Percentiles rank a stretch among this genome's conserved stretches.
Evolutionary conservation across 768 basidiomycete species (phyloP).

Genomic region (Leccinum variicolor): DNA sequence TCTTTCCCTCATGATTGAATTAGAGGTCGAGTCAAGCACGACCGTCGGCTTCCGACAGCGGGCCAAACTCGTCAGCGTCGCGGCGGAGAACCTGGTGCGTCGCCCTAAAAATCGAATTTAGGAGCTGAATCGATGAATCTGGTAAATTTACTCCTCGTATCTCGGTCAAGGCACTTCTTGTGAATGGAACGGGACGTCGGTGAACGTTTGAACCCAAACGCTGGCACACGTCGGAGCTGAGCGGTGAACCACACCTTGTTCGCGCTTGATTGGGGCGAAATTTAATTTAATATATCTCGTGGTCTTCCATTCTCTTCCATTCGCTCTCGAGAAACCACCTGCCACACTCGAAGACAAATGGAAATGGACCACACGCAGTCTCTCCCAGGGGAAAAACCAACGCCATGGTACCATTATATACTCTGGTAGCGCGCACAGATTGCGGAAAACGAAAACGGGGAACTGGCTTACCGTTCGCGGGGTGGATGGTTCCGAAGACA

Average conservation of each 20-base stretch:
- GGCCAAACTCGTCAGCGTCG: neutral
- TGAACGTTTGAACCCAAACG: neutral
- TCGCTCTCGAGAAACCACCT: constrained; percentile 6
- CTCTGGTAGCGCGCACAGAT: neutral
- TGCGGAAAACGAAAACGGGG: neutral
- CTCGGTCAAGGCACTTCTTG: neutral
- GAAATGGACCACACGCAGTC: constrained; percentile 4
- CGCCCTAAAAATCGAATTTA: neutral
- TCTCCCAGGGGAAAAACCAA: neutral
- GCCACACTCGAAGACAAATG: constrained; percentile 5
- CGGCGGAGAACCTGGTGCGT: neutral
- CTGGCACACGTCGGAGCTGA: neutral
- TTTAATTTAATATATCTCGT: neutral
- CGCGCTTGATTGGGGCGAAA: neutral
- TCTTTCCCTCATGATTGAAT: constrained; percentile 3
- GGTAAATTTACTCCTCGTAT: constrained; percentile 1
- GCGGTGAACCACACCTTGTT: neutral
- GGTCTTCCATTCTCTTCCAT: constrained; percentile 7
- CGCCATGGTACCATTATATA: neutral
- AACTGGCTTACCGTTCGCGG: neutral
- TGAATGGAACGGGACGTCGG: constrained; percentile 2
- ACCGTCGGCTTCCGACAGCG: constrained; percentile 4
- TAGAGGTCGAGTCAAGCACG: neutral
- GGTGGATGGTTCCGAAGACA: neutral
- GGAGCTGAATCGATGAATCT: constrained; percentile 12